Evolutionary conservation across 106 monocot species (phyloP).

Genomic region (Iris macrosiphon): DNA sequence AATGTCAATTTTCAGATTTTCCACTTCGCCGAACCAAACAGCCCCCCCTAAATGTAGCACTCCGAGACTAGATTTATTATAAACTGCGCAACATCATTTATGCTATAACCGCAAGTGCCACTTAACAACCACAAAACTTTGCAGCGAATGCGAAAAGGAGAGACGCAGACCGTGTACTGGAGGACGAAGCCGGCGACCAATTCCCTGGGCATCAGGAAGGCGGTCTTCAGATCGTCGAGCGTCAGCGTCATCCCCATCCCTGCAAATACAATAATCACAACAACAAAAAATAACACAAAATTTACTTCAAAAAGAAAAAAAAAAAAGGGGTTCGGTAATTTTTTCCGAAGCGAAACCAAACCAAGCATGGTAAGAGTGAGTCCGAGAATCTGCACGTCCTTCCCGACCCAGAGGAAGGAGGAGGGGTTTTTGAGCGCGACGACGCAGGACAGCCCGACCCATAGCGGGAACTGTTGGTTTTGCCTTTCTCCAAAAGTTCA

Average conservation of each 20-base stretch:
- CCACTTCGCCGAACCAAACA: too few relatives aligned
- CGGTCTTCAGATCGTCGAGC: conserved; percentile 64
- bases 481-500: too few relatives aligned
- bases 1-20: too few relatives aligned
- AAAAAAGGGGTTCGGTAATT: conserved; percentile 4
- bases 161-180: conserved; percentile 62
- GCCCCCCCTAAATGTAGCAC: too few relatives aligned
- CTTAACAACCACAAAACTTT: too few relatives aligned
- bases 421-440: conserved; percentile 52
- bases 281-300: not conserved
- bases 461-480: too few relatives aligned
- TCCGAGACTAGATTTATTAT: too few relatives aligned
- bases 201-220: conserved; percentile 84
- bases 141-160: not conserved
- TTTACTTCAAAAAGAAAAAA: not conserved
- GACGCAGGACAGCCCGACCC: conserved; percentile 61
- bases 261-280: too few relatives aligned
- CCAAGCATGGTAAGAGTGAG: conserved; percentile 93
- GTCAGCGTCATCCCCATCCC: conserved; percentile 98
- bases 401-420: conserved; percentile 50
- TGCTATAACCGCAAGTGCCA: too few relatives aligned
- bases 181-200: conserved; percentile 71
- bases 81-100: too few relatives aligned
- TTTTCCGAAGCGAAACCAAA: too few relatives aligned
- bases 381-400: conserved; percentile 64